A percentile compares a stretch with the other conserved stretches of the same genome.
These are phyloP conservation scores for Globisporangium camurandrum DNA, from an alignment of 352 stramenopile genomes.

Conservation along the genomic window DNA sequence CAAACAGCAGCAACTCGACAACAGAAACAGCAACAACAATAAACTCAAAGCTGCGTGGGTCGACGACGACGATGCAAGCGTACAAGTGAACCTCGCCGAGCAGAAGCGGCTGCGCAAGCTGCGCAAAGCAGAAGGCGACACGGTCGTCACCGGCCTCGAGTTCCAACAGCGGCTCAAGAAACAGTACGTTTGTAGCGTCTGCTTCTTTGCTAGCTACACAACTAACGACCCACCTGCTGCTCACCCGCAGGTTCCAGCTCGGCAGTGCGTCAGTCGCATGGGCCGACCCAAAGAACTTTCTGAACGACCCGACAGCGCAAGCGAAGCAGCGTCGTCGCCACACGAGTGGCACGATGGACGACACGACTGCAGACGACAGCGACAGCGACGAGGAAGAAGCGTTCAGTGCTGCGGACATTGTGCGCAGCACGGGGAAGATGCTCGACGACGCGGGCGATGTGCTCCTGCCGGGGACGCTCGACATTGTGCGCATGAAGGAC, in stretches of 20 bases:
- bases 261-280: constrained; percentile 48
- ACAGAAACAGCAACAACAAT: constrained; percentile 7
- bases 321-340: constrained; percentile 9
- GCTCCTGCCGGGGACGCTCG: constrained; percentile 50
- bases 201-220: not conserved
- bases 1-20: constrained; percentile 16
- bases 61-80: constrained; percentile 78
- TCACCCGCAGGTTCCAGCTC: constrained; percentile 38
- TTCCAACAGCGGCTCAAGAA: constrained; percentile 78
- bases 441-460: constrained; percentile 43
- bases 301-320: constrained; percentile 15
- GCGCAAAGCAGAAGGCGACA: constrained; percentile 69
- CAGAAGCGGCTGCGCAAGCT: constrained; percentile 75
- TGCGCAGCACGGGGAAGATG: constrained; percentile 53
- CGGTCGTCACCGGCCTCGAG: constrained; percentile 55
- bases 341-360: no score
- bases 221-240: not conserved
- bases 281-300: constrained; percentile 68
- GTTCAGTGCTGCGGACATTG: constrained; percentile 26
- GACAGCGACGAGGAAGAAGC: constrained; percentile 56
- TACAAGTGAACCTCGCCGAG: constrained; percentile 66
- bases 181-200: constrained; percentile 34
- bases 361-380: no score
- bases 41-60: constrained; percentile 66
- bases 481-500: constrained; percentile 83